Evolutionary conservation across 345 rosid genomes (phyloP).

Genomic region (Moricandia arvensis): DNA sequence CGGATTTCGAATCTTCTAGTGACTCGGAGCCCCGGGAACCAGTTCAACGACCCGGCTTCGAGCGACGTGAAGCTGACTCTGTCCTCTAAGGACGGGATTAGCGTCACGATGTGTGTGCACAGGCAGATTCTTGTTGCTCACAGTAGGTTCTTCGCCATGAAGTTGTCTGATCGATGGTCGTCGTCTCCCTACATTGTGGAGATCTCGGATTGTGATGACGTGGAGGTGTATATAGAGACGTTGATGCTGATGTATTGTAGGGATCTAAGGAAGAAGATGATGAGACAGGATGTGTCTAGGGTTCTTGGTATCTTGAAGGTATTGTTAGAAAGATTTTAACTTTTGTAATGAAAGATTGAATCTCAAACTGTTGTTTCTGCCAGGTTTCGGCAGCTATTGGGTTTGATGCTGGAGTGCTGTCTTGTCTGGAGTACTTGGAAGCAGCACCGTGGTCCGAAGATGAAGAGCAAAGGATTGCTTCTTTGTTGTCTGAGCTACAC

Average conservation of each 20-base stretch:
- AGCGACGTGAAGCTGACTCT: conserved; percentile 81
- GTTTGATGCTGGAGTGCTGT: conserved; percentile 92
- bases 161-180: conserved; percentile 77
- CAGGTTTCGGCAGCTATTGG: conserved; percentile 97
- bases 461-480: conserved; percentile 90
- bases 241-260: conserved; percentile 90
- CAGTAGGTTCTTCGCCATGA: conserved; percentile 79
- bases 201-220: conserved; percentile 97
- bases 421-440: conserved; percentile 94
- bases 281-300: conserved; percentile 80
- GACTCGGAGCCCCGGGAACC: conserved; percentile 72
- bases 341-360: not conserved
- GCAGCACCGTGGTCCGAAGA: conserved; percentile 99
- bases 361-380: conserved; percentile 26
- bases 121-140: conserved; percentile 86
- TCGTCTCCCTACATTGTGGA: conserved; percentile 73
- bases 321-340: not conserved
- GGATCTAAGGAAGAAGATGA: conserved; percentile 89
- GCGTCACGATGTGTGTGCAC: conserved; percentile 71
- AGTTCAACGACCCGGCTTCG: conserved; percentile 73
- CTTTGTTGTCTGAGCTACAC: conserved; percentile 72
- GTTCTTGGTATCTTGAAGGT: conserved; percentile 97
- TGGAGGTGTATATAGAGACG: conserved; percentile 94
- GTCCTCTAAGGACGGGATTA: conserved; percentile 85
- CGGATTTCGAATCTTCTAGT: conserved; percentile 66